Conservation (phyloP, 1,284 basidiomycete genomes). For the Microbotryum violaceum region DNA sequence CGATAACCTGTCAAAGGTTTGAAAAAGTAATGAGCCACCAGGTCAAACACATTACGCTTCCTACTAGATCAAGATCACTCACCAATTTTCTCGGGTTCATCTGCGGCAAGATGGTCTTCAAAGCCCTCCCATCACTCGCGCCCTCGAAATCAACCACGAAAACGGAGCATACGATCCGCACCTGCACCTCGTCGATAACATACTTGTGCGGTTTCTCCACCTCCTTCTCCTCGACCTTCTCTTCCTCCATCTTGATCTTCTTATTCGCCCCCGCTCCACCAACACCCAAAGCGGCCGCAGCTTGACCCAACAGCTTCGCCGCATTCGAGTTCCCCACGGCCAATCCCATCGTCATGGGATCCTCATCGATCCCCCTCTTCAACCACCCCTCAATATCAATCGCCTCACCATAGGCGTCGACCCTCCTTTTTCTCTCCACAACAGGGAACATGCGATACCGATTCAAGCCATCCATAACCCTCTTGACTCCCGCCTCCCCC, state of each 20-base stretch:
- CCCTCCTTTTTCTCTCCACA: conserved; percentile 79
- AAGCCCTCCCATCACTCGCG: conserved; percentile 87
- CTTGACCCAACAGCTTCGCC: conserved; percentile 17
- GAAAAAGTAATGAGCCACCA: neutral
- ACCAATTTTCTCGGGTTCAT: conserved; percentile 93
- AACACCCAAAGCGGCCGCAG: too few relatives aligned
- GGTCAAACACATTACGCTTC: neutral
- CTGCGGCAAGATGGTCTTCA: conserved; percentile 94
- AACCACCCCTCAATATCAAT: conserved; percentile 91
- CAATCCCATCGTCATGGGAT: conserved; percentile 29
- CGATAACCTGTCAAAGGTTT: conserved; percentile 60
- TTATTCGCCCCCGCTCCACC: too few relatives aligned
- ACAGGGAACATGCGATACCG: conserved; percentile 97
- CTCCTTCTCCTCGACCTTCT: conserved; percentile 38
- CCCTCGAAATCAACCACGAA: conserved; percentile 94
- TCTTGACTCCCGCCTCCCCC: conserved; percentile 53
- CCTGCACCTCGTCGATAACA: conserved; percentile 61
- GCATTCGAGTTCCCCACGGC: neutral
- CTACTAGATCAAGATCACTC: conserved; percentile 31
- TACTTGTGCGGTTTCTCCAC: conserved; percentile 85
- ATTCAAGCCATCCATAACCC: conserved; percentile 62
- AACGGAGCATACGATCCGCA: conserved; percentile 74
- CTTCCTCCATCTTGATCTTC: conserved; percentile 60
- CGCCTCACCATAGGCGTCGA: conserved; percentile 93
- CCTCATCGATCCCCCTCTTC: conserved; percentile 63